Base-by-base conservation (phyloP, 2,329 filamentous ascomycete genomes). In the Cytospora schulzeri region DNA sequence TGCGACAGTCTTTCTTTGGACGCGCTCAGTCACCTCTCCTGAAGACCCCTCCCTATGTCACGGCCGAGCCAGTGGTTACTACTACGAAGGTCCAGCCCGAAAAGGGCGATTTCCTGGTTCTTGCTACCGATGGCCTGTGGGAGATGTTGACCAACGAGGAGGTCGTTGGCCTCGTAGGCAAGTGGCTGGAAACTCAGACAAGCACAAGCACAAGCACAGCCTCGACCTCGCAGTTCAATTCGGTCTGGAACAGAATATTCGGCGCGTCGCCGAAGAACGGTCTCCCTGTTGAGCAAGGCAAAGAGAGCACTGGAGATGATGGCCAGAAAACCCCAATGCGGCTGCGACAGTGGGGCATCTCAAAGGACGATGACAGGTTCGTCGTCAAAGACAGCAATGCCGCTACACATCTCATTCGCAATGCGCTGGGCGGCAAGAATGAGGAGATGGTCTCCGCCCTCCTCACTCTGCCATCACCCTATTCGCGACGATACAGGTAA, bases 121-220 rank as follows among this genome's bases (percentile, higher is more conserved):
- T 99, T 83, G 95, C 95, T 26, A 97, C 95, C 0, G 95, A 99
- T 74, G 95, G 95, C 4, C 83, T 99, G 0, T 99, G 95, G 95
- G 95, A 99, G 78, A 98, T 98, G 95, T 83, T 99, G 67, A 97
- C 92, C 56, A 99, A 98, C 72, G 95, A 99, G 74, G 95, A 99
- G 80, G 95, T 97, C 1, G 91, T 99, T 58, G 95, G 95, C 0
- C 86, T 99, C 2, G 95, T 99, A 5, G 96, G 94, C 19, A 92
- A 96, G 76, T 99, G 95, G 95, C 87, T 99, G 56, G 95, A 99
- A 76, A 87, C 86, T 26, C 91, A 97, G 74, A 79, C 80, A 41
- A 57, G 73, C 72, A 76, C 73, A 64, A 78, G 77, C 12, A 35
- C 33, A 35, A 12, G 33, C 4, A 35, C 33, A 35, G 33, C 3